Evolutionary conservation across 2,329 filamentous ascomycete species (phyloP).

Genomic region (Penicillium sp.): DNA sequence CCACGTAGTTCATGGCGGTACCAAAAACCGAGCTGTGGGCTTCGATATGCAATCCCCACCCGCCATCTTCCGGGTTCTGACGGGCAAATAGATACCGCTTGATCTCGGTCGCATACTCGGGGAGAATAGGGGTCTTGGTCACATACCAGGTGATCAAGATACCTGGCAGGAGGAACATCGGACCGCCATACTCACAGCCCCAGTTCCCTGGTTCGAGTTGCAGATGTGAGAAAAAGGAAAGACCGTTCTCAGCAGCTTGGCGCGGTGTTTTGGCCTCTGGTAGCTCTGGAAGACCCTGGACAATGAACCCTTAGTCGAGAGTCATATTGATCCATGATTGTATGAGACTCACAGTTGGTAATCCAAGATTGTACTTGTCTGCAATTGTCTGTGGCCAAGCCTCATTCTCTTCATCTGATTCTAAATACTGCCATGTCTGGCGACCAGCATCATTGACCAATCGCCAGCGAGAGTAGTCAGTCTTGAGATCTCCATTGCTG

Average conservation of each 20-base stretch:
- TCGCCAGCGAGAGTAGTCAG: slow-evolving; percentile 78
- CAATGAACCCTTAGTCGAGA: slow-evolving; percentile 1
- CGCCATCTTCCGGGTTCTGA: slow-evolving; percentile 81
- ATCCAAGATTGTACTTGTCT: slow-evolving; percentile 82
- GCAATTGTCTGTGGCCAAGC: slow-evolving; percentile 79
- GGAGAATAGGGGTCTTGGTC: slow-evolving; percentile 79
- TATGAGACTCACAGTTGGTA: slow-evolving; percentile 60
- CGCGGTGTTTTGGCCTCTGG: slow-evolving; percentile 65
- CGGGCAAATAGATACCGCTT: slow-evolving; percentile 86
- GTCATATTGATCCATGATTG: neutral
- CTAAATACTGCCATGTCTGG: slow-evolving; percentile 90
- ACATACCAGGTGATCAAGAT: slow-evolving; percentile 81
- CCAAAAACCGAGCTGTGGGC: slow-evolving; percentile 89
- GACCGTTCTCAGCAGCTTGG: slow-evolving; percentile 72
- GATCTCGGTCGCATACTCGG: slow-evolving; percentile 76
- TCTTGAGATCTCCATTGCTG: slow-evolving; percentile 46
- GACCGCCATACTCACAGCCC: slow-evolving; percentile 96
- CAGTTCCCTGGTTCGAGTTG: slow-evolving; percentile 87
- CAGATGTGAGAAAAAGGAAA: slow-evolving; percentile 82
- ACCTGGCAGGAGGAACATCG: slow-evolving; percentile 89
- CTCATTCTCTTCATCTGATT: slow-evolving; percentile 61
- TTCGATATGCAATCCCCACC: slow-evolving; percentile 95
- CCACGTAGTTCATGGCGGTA: slow-evolving; percentile 79
- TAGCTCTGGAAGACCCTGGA: slow-evolving; percentile 67
- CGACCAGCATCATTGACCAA: slow-evolving; percentile 74